These are phyloP conservation scores for Penicillium hordei DNA, from an alignment of 2,329 filamentous ascomycete species.

Conservation along the genomic window DNA sequence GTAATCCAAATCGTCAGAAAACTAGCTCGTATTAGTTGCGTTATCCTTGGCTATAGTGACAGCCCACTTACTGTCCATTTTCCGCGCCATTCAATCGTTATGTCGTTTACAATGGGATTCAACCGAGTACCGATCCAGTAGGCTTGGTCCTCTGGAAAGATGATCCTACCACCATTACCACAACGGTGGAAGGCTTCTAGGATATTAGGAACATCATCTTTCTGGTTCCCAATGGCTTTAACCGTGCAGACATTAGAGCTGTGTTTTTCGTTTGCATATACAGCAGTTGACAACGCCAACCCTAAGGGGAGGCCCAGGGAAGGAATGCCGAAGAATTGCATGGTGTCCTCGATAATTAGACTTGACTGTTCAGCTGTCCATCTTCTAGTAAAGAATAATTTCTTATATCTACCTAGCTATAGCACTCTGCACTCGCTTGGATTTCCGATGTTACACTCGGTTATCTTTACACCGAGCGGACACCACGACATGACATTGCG, in stretches of 20 bases:
- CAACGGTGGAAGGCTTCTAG: conserved; percentile 44
- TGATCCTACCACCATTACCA: conserved; percentile 45
- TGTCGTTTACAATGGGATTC: conserved; percentile 52
- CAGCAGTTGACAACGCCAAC: conserved; percentile 7
- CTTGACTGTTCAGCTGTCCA: too few species aligned
- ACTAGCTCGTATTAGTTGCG: conserved; percentile 20
- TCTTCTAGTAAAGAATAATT: neutral
- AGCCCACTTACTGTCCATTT: conserved; percentile 21
- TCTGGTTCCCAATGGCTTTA: conserved; percentile 37
- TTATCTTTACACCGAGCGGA: conserved; percentile 8
- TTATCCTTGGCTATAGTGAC: neutral
- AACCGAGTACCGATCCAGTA: conserved; percentile 55
- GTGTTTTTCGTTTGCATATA: conserved; percentile 6
- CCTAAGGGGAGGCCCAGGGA: neutral
- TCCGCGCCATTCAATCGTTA: conserved; percentile 55
- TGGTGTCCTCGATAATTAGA: neutral
- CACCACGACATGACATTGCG: neutral
- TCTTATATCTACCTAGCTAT: neutral
- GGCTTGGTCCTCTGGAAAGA: conserved; percentile 52
- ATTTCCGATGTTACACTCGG: conserved; percentile 1
- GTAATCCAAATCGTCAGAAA: conserved; percentile 54
- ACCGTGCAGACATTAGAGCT: conserved; percentile 41
- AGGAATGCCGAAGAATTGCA: conserved; percentile 1
- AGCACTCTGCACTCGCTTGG: neutral
- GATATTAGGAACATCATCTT: conserved; percentile 45